phyloP scores from a whole-genome alignment of 2,329 filamentous ascomycete species.

The Coccinonectria pachysandricola region DNA sequence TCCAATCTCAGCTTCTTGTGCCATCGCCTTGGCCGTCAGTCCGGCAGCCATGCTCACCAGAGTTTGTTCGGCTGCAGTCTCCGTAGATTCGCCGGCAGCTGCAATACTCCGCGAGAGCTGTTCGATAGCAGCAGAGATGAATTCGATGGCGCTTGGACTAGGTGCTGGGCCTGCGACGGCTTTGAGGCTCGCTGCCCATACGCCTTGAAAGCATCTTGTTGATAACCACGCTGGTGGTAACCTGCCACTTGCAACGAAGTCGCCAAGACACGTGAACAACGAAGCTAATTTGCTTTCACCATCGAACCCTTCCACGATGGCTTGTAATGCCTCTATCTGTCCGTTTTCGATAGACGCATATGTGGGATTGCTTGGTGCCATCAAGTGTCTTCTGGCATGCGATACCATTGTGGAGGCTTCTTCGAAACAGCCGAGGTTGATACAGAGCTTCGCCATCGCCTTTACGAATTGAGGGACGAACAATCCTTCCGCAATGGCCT shows the following conservation, averaged over 20 bases:
- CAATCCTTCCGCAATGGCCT: constrained; percentile 21
- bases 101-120: constrained; percentile 10
- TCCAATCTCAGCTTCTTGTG: constrained; percentile 5
- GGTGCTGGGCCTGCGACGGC: constrained; percentile 12
- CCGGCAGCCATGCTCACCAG: constrained; percentile 22
- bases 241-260: constrained; percentile 9
- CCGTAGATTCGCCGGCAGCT: constrained; percentile 1
- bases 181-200: constrained; percentile 19
- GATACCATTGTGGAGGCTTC: constrained; percentile 20
- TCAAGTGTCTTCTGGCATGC: constrained; percentile 8
- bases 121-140: constrained; percentile 15
- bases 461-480: constrained; percentile 19
- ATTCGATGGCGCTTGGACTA: constrained; percentile 12
- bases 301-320: constrained; percentile 9
- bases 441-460: constrained; percentile 20
- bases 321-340: constrained; percentile 12
- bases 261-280: constrained; percentile 15
- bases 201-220: constrained; percentile 12
- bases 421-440: constrained; percentile 14
- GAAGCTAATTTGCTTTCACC: constrained; percentile 4
- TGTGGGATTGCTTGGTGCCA: constrained; percentile 7
- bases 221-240: constrained; percentile 17
- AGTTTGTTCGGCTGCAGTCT: constrained; percentile 13
- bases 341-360: constrained; percentile 10
- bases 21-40: constrained; percentile 17